Conservation (phyloP, 2,329 filamentous ascomycete genomes). For the Metarhizium robertsii region DNA sequence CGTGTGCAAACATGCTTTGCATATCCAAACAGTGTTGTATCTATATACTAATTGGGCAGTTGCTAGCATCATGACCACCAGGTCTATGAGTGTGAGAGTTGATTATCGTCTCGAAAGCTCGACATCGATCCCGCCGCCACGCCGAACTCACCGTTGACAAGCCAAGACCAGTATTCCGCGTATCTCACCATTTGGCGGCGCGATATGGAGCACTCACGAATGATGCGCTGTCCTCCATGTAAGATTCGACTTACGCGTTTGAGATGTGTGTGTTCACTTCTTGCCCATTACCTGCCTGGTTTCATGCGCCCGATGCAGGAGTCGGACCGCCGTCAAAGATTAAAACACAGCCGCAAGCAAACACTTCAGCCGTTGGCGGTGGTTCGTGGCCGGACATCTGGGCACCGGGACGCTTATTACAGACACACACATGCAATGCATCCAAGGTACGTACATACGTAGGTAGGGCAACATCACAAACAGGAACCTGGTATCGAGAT, state of each 20-base stretch:
- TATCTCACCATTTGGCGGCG: background rate
- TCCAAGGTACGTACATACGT: background rate
- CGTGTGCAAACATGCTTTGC: background rate
- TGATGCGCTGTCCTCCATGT: background rate
- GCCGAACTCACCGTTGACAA: background rate
- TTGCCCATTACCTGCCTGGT: background rate
- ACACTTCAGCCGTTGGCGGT: background rate
- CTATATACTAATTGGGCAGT: background rate
- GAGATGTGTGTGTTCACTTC: background rate
- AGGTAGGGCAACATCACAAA: conserved; percentile 1
- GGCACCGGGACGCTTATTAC: no score
- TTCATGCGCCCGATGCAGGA: conserved; percentile 1
- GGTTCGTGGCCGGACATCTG: background rate
- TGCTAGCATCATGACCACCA: background rate
- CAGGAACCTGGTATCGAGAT: background rate
- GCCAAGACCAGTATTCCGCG: no score
- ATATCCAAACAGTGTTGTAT: background rate
- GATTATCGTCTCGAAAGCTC: background rate
- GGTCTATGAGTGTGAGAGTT: background rate
- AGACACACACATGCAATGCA: background rate
- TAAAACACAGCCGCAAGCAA: background rate
- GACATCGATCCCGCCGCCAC: background rate
- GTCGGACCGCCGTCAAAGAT: background rate
- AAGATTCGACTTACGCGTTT: background rate
- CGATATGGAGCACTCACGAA: background rate